These are phyloP conservation scores for Solanum hybrid DNA, from an alignment of 305 asterid genomes.

Conservation along the genomic window DNA sequence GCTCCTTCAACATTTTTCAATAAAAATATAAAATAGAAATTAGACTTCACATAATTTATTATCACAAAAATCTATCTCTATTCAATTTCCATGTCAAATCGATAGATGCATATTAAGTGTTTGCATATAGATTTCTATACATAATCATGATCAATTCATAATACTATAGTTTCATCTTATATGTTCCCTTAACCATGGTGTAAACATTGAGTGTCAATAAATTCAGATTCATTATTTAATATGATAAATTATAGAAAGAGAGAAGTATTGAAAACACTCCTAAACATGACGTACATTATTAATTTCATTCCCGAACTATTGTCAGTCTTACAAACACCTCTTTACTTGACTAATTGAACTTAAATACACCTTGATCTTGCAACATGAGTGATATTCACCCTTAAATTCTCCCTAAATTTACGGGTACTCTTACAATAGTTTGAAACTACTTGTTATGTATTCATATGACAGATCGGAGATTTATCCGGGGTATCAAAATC, in stretches of 20 bases:
- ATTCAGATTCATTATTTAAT: neutral
- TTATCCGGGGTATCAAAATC: neutral
- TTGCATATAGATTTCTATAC: neutral
- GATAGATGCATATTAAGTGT: neutral
- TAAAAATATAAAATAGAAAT: neutral
- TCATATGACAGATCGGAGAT: neutral
- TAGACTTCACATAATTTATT: neutral
- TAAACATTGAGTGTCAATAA: neutral
- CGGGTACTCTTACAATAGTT: neutral
- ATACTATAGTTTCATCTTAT: neutral
- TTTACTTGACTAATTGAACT: no score
- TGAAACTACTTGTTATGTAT: neutral
- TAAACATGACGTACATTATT: neutral
- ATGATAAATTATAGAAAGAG: neutral
- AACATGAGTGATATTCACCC: neutral
- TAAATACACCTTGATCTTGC: neutral
- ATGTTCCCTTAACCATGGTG: neutral
- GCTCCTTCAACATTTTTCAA: constrained; percentile 31
- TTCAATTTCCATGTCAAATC: neutral
- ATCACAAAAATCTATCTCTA: neutral
- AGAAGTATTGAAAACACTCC: neutral
- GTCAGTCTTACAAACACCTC: neutral
- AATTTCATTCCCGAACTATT: neutral
- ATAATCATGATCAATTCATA: neutral
- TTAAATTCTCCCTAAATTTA: no score